Evolutionary conservation across 1,284 basidiomycete genomes (phyloP).

Genomic region (Pseudozyma tsukubaensis): DNA sequence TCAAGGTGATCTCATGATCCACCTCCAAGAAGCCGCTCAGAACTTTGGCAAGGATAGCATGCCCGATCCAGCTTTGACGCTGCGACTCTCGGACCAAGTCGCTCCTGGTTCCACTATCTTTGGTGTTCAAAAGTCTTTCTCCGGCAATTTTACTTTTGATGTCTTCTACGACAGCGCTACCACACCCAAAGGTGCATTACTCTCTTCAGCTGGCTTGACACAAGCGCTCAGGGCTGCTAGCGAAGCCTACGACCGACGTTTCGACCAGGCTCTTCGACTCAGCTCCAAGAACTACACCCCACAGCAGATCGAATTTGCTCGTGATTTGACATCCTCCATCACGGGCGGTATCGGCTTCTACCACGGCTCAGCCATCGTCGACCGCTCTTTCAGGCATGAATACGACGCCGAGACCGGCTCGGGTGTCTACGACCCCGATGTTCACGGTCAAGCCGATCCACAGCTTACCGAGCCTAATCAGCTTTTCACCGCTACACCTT

Average conservation of each 20-base stretch:
- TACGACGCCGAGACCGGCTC: constrained; percentile 75
- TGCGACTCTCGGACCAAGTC: constrained; percentile 81
- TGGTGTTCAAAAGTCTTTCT: constrained; percentile 83
- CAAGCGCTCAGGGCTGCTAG: constrained; percentile 78
- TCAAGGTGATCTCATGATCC: constrained; percentile 75
- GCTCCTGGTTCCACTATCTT: constrained; percentile 81
- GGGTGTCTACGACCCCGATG: constrained; percentile 47
- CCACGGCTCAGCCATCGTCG: constrained; percentile 88
- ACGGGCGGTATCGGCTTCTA: constrained; percentile 93
- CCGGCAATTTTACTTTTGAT: constrained; percentile 86
- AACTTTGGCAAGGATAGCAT: constrained; percentile 72
- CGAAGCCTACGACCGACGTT: constrained; percentile 76
- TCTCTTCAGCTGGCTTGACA: constrained; percentile 73
- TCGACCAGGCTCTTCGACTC: constrained; percentile 78
- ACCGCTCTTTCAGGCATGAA: constrained; percentile 83
- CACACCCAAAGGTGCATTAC: constrained; percentile 75
- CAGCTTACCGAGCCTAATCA: constrained; percentile 73
- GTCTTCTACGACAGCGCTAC: constrained; percentile 81
- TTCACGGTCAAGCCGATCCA: constrained; percentile 55
- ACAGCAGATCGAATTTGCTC: constrained; percentile 79
- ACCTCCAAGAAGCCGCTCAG: constrained; percentile 74
- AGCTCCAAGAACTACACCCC: constrained; percentile 69
- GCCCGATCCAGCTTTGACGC: constrained; percentile 82
- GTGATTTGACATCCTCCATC: constrained; percentile 86
- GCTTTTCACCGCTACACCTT: constrained; percentile 91